Conservation (phyloP, 139 green algal genomes). For the Auxenochlorella protothecoides region DNA sequence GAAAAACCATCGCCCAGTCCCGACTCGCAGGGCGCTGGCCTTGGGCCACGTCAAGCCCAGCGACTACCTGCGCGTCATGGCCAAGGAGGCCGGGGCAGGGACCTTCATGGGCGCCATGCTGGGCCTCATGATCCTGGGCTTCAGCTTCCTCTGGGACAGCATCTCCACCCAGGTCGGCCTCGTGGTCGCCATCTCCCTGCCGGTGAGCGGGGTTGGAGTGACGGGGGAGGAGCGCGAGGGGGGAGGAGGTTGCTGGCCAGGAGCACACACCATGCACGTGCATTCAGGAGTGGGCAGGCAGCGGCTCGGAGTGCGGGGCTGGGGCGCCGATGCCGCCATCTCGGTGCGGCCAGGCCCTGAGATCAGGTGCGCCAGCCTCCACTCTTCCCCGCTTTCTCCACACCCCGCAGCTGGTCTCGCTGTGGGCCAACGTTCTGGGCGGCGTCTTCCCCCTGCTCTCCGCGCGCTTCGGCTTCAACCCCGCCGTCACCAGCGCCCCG, state of each 20-base stretch:
- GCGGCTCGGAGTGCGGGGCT: not conserved
- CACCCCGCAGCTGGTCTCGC: conserved; percentile 39
- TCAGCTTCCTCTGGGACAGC: conserved; percentile 38
- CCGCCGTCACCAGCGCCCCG: conserved; percentile 52
- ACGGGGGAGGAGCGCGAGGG: too few species aligned
- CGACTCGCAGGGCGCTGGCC: conserved; percentile 27
- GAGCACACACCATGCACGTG: not conserved
- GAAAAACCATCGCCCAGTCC: not conserved
- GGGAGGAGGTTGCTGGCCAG: too few species aligned
- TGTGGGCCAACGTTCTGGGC: conserved; percentile 57
- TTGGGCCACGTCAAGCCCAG: conserved; percentile 32
- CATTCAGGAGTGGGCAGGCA: not conserved
- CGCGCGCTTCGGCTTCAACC: conserved; percentile 38
- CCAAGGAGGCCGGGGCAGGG: conserved; percentile 43
- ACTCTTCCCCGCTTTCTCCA: not conserved
- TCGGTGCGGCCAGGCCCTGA: not conserved
- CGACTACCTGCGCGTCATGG: conserved; percentile 33
- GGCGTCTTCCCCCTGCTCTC: conserved; percentile 46
- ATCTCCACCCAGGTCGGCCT: conserved; percentile 34
- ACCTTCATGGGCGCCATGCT: conserved; percentile 41
- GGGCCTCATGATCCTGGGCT: conserved; percentile 34
- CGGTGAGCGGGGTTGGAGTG: conserved; percentile 16
- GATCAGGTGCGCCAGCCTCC: not conserved
- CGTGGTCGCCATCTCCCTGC: conserved; percentile 43
- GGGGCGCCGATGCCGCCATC: not conserved